phyloP scores from a whole-genome alignment of 2,329 filamentous ascomycete genomes.

The Monilinia fructicola region DNA sequence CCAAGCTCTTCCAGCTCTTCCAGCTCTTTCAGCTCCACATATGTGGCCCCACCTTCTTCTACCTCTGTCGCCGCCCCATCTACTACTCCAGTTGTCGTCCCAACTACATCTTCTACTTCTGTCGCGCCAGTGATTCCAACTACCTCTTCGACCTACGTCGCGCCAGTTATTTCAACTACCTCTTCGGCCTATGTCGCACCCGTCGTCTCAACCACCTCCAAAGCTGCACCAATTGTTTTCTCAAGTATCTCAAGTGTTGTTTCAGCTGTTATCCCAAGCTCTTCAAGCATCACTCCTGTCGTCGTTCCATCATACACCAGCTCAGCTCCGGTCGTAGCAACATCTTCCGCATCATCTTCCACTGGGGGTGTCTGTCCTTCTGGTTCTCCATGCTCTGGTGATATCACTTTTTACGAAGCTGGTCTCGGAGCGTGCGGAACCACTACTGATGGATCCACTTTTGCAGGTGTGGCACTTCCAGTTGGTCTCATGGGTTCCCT shows the following conservation, averaged over 20 bases:
- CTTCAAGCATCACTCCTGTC: conserved; percentile 27
- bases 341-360: conserved; percentile 26
- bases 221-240: conserved; percentile 27
- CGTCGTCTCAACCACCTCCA: conserved; percentile 31
- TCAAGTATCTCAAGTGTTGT: conserved; percentile 31
- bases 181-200: conserved; percentile 27
- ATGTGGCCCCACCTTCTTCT: conserved; percentile 18
- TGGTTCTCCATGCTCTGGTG: conserved; percentile 51
- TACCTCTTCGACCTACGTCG: conserved; percentile 12
- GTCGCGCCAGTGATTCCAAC: conserved; percentile 14
- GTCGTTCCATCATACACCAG: conserved; percentile 26
- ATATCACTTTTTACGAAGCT: conserved; percentile 73
- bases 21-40: neutral
- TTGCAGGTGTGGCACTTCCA: conserved; percentile 70
- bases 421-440: conserved; percentile 69
- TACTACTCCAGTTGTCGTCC: conserved; percentile 21
- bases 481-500: conserved; percentile 59
- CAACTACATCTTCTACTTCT: conserved; percentile 18
- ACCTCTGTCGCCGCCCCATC: conserved; percentile 14
- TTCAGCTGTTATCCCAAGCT: conserved; percentile 28
- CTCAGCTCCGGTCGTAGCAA: conserved; percentile 23
- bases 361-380: conserved; percentile 36
- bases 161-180: conserved; percentile 17
- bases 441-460: conserved; percentile 55
- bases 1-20: conserved; percentile 2